phyloP scores from a whole-genome alignment of 208 protist species.

The Leishmania tarentolae region DNA sequence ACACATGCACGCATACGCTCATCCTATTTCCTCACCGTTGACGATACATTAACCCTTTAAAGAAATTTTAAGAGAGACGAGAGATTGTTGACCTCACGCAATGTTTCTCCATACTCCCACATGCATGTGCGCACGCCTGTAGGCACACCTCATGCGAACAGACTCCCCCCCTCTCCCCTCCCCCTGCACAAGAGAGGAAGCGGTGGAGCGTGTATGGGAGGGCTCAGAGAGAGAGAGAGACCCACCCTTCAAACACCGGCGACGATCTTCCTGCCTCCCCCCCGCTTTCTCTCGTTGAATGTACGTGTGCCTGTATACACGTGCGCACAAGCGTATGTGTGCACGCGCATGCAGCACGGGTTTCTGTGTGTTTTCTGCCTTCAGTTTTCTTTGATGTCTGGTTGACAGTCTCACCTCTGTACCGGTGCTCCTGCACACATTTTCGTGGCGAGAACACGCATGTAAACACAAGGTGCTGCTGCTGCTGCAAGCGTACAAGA shows the following conservation, averaged over 20 bases:
- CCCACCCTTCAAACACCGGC: not conserved
- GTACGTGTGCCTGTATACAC: not conserved
- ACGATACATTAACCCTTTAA: not conserved
- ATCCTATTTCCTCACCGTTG: not conserved
- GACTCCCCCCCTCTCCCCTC: not conserved
- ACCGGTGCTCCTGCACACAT: not conserved
- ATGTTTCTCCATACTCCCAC: not conserved
- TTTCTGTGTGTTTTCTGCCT: not conserved
- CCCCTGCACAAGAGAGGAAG: not conserved
- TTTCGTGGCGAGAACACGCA: not conserved
- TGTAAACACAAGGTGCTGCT: too few relatives aligned
- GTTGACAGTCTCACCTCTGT: not conserved
- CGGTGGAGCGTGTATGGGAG: not conserved
- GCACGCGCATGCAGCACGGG: too few relatives aligned
- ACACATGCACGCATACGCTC: not conserved
- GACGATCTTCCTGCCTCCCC: not conserved
- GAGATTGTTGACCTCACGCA: not conserved
- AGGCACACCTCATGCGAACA: not conserved
- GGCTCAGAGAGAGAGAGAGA: not conserved
- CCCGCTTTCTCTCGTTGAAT: not conserved
- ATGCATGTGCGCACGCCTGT: not conserved
- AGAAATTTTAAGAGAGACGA: too few relatives aligned
- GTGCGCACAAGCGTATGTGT: not conserved
- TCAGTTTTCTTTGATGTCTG: not conserved
- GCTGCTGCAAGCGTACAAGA: not conserved